Conservation (phyloP, 192 early-diverging fungal species). For the Backusella morwellensis region DNA sequence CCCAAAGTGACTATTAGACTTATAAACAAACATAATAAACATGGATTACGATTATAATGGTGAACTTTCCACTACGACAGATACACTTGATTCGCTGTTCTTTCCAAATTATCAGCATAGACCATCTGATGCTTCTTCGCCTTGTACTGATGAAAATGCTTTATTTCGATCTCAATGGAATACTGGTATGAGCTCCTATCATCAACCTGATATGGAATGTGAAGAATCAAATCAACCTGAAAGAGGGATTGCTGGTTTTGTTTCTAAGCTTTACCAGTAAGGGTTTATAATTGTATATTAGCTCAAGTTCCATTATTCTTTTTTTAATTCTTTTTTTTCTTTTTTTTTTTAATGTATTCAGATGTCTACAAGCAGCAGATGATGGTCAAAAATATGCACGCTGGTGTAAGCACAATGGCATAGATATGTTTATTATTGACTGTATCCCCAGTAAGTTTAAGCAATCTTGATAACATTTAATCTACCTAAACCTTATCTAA, state of each 20-base stretch:
- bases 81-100: not conserved
- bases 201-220: slow-evolving; percentile 13
- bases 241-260: slow-evolving; percentile 36
- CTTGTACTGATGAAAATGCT: not conserved
- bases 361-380: slow-evolving; percentile 35
- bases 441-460: slow-evolving; percentile 34
- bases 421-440: slow-evolving; percentile 43
- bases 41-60: slow-evolving; percentile 12
- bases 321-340: not conserved
- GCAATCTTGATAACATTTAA: not conserved
- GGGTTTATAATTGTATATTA: not conserved
- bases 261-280: slow-evolving; percentile 39
- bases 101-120: not conserved
- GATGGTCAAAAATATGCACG: slow-evolving; percentile 36
- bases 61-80: not conserved
- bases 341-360: slow-evolving; percentile 4
- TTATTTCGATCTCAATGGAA: slow-evolving; percentile 11
- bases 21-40: not conserved
- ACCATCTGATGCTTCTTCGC: not conserved
- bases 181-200: not conserved
- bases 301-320: not conserved
- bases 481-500: not conserved
- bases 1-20: not conserved
- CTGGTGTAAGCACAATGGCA: slow-evolving; percentile 35
- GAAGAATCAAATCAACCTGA: slow-evolving; percentile 22